Evolutionary conservation across 2,329 filamentous ascomycete genomes (phyloP), one percentile per base, ranked within the genome.

Genomic region (Fusarium fujikuroi): DNA sequence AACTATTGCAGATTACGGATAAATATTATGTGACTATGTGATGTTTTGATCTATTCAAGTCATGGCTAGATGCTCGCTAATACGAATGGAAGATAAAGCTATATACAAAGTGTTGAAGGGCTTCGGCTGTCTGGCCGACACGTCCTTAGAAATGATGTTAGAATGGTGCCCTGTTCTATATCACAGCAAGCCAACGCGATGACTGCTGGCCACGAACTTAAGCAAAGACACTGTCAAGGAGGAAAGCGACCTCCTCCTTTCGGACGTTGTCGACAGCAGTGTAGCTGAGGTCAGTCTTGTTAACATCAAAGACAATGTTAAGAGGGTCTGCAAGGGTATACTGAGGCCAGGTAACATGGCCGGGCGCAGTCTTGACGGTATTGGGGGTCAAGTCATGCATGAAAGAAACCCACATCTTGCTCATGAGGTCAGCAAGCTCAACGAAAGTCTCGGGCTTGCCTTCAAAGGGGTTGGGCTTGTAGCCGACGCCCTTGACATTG

Each of bases 241-340:
- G 74, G 67, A 84, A 85, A 7, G 76, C 53, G n/a, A 86, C 85
- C 14, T 81, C 82, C 54, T 82, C 78, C 23, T 78, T 77, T 37
- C 86, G 80, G 78, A 85, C 87, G 30, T 80, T 80, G 73, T 89
- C 87, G 50, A 77, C 67, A 73, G 85, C 85, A 60, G 83, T 72
- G 73, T 85, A 85, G 21, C 75, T 72, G 14, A 82, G 62, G 8
- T 67, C 66, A 9, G 84, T 86, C 7, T 74, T 79, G 74, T 89
- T 88, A 25, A 82, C 83, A 66, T 88, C 84, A 61, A 88, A 86
- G 2, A 88, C 83, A 21, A 88, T 78, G 73, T 88, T 86, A n/a
- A 83, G 60, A 6, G 85, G 84, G 36, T 80, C 71, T 5, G 77
- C 73, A 4, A 80, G 67, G 2, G 79, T 80, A 77, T 88, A 89